Conservation (phyloP, 129 eudicot genomes). For the Centrapalus pauciflorus region DNA sequence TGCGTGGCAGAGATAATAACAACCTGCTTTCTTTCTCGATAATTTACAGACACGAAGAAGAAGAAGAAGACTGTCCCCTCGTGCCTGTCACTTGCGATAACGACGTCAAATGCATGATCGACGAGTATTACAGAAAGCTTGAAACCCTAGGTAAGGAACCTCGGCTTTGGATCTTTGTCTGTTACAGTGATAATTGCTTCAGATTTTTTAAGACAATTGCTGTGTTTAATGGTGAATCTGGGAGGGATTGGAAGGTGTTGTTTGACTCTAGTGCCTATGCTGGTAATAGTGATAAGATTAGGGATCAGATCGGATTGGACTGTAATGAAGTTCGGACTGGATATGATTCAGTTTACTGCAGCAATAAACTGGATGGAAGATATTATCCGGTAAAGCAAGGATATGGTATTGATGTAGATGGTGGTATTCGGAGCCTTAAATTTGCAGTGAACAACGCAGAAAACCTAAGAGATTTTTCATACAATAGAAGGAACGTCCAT, state of each 20-base stretch:
- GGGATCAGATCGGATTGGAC: conserved; percentile 9
- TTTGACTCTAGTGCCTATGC: background rate
- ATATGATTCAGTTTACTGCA: background rate
- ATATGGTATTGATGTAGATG: background rate
- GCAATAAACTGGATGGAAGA: conserved; percentile 11
- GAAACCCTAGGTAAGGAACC: conserved; percentile 10
- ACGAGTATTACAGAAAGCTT: conserved; percentile 20
- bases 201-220: background rate
- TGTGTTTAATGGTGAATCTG: background rate
- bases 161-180: conserved; percentile 35
- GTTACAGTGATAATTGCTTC: conserved; percentile 3
- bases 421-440: background rate
- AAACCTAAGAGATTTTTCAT: conserved; percentile 8
- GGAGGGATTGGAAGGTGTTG: background rate
- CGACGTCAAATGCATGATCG: conserved; percentile 37
- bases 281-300: conserved; percentile 1
- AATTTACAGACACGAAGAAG: background rate
- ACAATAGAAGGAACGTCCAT: background rate
- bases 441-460: conserved; percentile 3
- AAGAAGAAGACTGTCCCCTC: background rate
- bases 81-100: conserved; percentile 21
- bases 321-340: background rate
- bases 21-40: background rate
- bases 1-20: background rate
- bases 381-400: background rate